These are phyloP conservation scores for Argentina anserina DNA, from an alignment of 306 rosid genomes.

Conservation along the genomic window DNA sequence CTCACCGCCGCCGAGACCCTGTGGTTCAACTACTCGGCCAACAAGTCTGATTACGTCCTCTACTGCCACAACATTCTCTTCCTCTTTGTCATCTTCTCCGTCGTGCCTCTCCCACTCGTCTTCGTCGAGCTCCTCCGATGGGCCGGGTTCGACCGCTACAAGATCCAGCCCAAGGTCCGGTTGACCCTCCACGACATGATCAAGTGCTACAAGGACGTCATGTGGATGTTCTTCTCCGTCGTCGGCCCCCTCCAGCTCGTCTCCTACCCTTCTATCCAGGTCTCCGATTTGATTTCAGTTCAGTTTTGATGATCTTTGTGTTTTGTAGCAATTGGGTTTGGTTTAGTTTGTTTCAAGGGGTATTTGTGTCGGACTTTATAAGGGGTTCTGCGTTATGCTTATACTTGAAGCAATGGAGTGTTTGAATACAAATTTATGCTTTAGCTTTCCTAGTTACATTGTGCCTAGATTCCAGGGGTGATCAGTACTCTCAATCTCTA, in stretches of 20 bases:
- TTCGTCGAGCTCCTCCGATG: constrained; percentile 48
- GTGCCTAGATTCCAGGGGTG: not conserved
- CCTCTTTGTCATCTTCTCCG: constrained; percentile 59
- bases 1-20: constrained; percentile 58
- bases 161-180: constrained; percentile 68
- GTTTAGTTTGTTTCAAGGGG: not conserved
- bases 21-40: constrained; percentile 79
- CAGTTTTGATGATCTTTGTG: too few relatives aligned
- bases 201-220: constrained; percentile 64
- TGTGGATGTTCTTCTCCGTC: constrained; percentile 60
- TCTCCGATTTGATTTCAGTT: not conserved
- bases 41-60: constrained; percentile 65
- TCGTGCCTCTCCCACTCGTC: constrained; percentile 56
- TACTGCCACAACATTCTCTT: constrained; percentile 69
- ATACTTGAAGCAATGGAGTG: not conserved
- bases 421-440: too few relatives aligned
- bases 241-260: constrained; percentile 72
- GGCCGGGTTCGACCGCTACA: constrained; percentile 44
- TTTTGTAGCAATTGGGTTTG: not conserved
- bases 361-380: not conserved
- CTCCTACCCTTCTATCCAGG: constrained; percentile 73
- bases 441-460: not conserved
- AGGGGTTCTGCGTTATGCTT: not conserved
- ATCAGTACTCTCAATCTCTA: too few relatives aligned
- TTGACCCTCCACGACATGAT: constrained; percentile 46